Base-by-base conservation (phyloP, 2,329 filamentous ascomycete species). In the Aspergillus niger region DNA sequence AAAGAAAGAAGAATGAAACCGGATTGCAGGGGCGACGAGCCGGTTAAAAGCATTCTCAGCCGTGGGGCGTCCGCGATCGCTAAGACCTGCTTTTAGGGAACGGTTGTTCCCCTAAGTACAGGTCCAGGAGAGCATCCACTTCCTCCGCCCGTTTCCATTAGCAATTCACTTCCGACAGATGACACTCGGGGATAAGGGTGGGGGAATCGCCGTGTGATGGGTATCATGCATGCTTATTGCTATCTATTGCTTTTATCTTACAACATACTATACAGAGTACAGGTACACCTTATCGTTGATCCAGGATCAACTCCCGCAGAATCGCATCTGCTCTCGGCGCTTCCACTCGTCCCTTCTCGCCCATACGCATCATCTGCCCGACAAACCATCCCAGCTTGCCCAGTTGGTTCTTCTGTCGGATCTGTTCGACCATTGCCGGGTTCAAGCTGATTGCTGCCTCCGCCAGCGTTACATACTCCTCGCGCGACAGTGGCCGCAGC, bases 331-430 rank as follows among this genome's bases (percentile, higher is more conserved):
- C 87, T 67, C 81, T 81, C 59, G 80, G 79, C 4, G 88, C 84
- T 72, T 89, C 86, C 6, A 90, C 82, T 1, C 84, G 84, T 0
- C 86, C 86, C 61, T 86, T 84, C 28, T 82, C 80, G 28, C 85
- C 85, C 62, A 78, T 76, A 48, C 84, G 79, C 76, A 90, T 86
- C 84, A 90, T 89, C 72, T 89, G 85, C 10, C 88, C 88, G 13
- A 91, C 83, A 66, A 90, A 84, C 79, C 84, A 90, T 67, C 86
- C 86, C 6, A 89, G 72, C 73, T 90, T 91, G n/a, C 86, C 85
- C 30, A 79, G 77, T 65, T 89, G 85, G 0, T 83, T 82, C 68
- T 85, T 86, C 50, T 80, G 77, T 44, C 82, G 77, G 53, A 90
- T 86, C 55, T 86, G 83, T 57, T 80, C 77, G 2, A 87, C 86